These are phyloP conservation scores for Paradendryphiella salina DNA, from an alignment of 2,329 filamentous ascomycete species.

Conservation along the genomic window DNA sequence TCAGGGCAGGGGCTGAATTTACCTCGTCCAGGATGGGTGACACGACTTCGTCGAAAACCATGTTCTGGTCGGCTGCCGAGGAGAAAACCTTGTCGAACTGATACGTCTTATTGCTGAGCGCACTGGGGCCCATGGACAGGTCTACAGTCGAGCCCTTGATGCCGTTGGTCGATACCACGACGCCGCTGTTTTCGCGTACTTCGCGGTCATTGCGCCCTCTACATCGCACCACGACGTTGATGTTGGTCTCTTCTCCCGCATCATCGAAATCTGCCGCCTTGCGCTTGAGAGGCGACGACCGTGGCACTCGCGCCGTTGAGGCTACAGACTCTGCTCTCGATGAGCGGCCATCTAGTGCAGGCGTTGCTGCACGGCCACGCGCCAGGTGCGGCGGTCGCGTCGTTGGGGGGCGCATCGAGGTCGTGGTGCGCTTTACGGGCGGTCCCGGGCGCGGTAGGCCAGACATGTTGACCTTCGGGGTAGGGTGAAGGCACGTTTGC, in stretches of 20 bases:
- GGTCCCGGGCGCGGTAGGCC: conserved; percentile 57
- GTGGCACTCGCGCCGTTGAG: conserved; percentile 51
- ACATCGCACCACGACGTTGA: conserved; percentile 95
- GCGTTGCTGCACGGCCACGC: conserved; percentile 56
- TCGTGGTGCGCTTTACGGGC: conserved; percentile 54
- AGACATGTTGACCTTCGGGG: conserved; percentile 52
- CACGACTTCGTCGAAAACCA: conserved; percentile 95
- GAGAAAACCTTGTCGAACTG: conserved; percentile 98
- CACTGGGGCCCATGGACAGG: conserved; percentile 88
- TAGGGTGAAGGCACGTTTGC: conserved; percentile 23
- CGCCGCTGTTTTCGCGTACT: conserved; percentile 89
- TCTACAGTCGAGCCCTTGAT: conserved; percentile 82
- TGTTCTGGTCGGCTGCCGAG: conserved; percentile 86
- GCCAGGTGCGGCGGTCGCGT: conserved; percentile 56
- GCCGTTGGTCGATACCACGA: conserved; percentile 87
- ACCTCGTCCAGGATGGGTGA: conserved; percentile 92
- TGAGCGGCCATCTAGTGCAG: conserved; percentile 54
- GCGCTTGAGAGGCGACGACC: conserved; percentile 68
- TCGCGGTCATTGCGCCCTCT: conserved; percentile 91
- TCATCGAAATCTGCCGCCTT: conserved; percentile 84
- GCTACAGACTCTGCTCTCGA: conserved; percentile 74
- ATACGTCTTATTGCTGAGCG: conserved; percentile 94
- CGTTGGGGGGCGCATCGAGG: conserved; percentile 58
- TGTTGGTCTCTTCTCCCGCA: conserved; percentile 84
- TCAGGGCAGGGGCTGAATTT: conserved; percentile 10